Evolutionary conservation across 257 asterid genomes (phyloP).

Genomic region (Plantago ovata): DNA sequence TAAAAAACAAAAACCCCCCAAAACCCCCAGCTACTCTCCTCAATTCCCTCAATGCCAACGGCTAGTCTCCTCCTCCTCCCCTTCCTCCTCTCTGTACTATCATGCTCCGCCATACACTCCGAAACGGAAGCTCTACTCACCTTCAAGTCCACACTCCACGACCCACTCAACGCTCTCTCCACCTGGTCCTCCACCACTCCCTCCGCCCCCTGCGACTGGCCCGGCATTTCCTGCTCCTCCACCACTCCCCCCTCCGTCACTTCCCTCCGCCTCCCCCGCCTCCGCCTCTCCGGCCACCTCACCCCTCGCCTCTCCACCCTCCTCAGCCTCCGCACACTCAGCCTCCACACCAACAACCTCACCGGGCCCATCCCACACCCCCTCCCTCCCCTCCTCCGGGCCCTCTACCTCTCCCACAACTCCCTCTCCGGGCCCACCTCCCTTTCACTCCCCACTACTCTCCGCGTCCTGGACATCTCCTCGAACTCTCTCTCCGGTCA

Average conservation of each 20-base stretch:
- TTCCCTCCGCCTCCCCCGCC: constrained; percentile 64
- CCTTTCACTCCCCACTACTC: constrained; percentile 28
- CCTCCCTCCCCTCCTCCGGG: constrained; percentile 48
- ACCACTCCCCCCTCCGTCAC: constrained; percentile 31
- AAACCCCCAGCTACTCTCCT: neutral
- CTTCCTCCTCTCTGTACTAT: constrained; percentile 18
- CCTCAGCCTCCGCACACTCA: constrained; percentile 51
- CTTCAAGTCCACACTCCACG: constrained; percentile 48
- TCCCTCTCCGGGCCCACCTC: constrained; percentile 43
- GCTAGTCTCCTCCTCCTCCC: constrained; percentile 26
- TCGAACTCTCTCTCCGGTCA: constrained; percentile 52
- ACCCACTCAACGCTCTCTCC: constrained; percentile 56
- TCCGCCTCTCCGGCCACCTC: constrained; percentile 52
- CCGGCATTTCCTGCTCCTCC: constrained; percentile 52
- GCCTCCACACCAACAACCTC: constrained; percentile 64
- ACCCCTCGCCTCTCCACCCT: constrained; percentile 34
- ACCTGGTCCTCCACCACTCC: constrained; percentile 66
- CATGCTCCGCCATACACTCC: constrained; percentile 22
- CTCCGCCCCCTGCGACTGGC: constrained; percentile 79
- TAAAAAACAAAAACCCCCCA: neutral
- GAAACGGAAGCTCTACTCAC: constrained; percentile 50
- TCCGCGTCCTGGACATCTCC: constrained; percentile 58
- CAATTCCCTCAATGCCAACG: constrained; percentile 36
- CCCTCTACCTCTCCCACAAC: constrained; percentile 59
- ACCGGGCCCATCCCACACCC: constrained; percentile 59